Base-by-base conservation (phyloP, 2,329 filamentous ascomycete genomes). In the Calonectria ilicicola region DNA sequence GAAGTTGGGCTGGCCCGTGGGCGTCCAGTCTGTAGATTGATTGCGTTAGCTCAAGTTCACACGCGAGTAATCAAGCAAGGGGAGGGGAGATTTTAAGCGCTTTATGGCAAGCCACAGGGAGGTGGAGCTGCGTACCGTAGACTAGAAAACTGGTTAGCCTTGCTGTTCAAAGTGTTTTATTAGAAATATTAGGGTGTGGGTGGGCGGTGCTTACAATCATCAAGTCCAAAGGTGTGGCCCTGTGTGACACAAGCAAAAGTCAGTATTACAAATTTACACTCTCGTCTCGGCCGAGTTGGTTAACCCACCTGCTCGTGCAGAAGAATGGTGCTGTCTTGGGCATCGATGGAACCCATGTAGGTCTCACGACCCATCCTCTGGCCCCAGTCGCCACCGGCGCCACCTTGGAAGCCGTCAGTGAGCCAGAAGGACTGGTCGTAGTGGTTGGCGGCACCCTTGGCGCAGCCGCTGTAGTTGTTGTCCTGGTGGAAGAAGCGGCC, bases 391-490 rank as follows among this genome's bases (percentile, higher is more conserved):
- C 86, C 86, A 58, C 86, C 86, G 1, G 85, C 82, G 69, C 86
- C 86, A 32, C 86, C 86, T 3, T 72, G 23, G 72, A 88, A 81
- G 8, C 85, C 86, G 27, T 85, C 84, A 0, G 86, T 87, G n/a
- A 88, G 81, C 86, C 86, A 88, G 56, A 88, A 82, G 6, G 83
- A 85, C 76, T 85, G 80, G 74, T 87, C 85, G 73, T 87, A 88
- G 78, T 86, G 86, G 17, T 81, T 77, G 35, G 74, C 81, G 1
- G 82, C 82, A 2, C 78, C 77, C 2, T 74, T 75, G 6, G 83
- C 74, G 73, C 86, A 87, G 21, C 80, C 75, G 70, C 77, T 79
- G 75, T 87, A 87, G 69, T 86, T 80, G n/a, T 77, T 78, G 46
- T 86, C 78, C 74, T 85, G 83, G 77, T 88, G 83, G 81, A 86